Percentiles rank a stretch among this genome's conserved stretches.
These are phyloP conservation scores for Solanum phureja DNA, from an alignment of 257 asterid genomes.

Conservation along the genomic window DNA sequence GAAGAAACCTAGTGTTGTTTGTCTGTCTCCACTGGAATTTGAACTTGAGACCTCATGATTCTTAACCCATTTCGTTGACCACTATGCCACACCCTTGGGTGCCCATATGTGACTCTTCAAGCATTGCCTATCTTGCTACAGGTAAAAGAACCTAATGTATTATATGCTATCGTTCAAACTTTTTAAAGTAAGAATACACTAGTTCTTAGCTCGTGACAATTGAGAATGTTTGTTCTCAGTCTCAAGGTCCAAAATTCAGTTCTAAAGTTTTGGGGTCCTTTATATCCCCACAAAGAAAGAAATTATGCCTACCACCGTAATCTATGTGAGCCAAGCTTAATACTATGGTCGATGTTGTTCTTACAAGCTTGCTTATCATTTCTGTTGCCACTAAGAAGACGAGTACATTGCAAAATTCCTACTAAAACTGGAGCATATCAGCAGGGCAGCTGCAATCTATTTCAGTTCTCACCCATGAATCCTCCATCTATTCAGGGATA, in stretches of 20 bases:
- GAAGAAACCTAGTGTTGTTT: neutral
- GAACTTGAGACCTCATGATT: neutral
- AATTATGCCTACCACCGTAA: neutral
- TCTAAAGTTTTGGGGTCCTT: neutral
- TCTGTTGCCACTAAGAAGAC: neutral
- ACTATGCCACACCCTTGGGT: neutral
- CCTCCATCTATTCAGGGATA: neutral
- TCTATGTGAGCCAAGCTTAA: neutral
- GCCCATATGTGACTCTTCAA: neutral
- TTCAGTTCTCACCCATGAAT: neutral
- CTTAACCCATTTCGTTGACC: neutral
- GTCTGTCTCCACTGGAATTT: neutral
- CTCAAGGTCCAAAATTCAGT: neutral
- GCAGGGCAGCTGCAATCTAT: neutral
- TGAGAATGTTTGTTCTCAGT: neutral
- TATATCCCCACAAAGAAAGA: neutral
- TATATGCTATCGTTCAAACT: neutral
- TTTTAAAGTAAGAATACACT: neutral
- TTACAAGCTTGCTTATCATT: neutral
- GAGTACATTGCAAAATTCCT: neutral
- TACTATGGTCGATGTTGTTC: neutral
- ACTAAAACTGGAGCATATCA: neutral
- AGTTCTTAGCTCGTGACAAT: neutral
- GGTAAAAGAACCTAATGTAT: neutral
- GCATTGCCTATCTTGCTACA: neutral